Evolutionary conservation across 352 stramenopile genomes (phyloP).

Genomic region (Globisporangium viniferum): DNA sequence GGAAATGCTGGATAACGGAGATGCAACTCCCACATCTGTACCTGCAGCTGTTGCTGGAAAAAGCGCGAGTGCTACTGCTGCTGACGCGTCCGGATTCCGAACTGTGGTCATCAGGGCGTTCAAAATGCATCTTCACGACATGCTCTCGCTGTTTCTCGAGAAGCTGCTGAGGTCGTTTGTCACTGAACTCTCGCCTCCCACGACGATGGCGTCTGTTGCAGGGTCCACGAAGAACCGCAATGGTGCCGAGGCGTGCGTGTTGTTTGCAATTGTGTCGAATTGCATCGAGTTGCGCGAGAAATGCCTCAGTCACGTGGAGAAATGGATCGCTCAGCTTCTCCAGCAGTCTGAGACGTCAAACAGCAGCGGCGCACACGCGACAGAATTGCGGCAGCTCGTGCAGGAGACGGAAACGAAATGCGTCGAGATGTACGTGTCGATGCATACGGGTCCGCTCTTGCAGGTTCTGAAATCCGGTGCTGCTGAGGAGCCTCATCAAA

Average conservation of each 20-base stretch:
- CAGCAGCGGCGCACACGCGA: constrained; percentile 11
- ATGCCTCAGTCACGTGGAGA: constrained; percentile 37
- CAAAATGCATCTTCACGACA: constrained; percentile 39
- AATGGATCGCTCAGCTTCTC: constrained; percentile 43
- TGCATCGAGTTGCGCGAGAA: constrained; percentile 68
- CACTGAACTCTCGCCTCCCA: constrained; percentile 31
- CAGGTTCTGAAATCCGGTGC: constrained; percentile 44
- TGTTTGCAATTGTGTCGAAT: constrained; percentile 70
- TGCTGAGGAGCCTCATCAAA: constrained; percentile 45
- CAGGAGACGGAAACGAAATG: constrained; percentile 52
- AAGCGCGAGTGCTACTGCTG: not conserved
- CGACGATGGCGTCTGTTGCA: constrained; percentile 29
- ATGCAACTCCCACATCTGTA: not conserved
- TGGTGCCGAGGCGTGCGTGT: constrained; percentile 46
- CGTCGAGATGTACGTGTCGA: constrained; percentile 55
- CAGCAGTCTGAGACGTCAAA: constrained; percentile 23
- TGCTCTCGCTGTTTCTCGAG: constrained; percentile 50
- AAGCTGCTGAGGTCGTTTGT: constrained; percentile 46
- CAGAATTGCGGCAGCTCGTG: constrained; percentile 37
- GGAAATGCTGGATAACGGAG: constrained; percentile 36
- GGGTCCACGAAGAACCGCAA: constrained; percentile 19
- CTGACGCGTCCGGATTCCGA: constrained; percentile 12
- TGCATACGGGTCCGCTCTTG: constrained; percentile 46
- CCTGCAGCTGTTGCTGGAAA: not conserved
- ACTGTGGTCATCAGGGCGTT: constrained; percentile 34